Percentiles rank a stretch among this genome's conserved stretches.
Conservation (phyloP, 257 asterid species). For the Salvia rosmarinus region DNA sequence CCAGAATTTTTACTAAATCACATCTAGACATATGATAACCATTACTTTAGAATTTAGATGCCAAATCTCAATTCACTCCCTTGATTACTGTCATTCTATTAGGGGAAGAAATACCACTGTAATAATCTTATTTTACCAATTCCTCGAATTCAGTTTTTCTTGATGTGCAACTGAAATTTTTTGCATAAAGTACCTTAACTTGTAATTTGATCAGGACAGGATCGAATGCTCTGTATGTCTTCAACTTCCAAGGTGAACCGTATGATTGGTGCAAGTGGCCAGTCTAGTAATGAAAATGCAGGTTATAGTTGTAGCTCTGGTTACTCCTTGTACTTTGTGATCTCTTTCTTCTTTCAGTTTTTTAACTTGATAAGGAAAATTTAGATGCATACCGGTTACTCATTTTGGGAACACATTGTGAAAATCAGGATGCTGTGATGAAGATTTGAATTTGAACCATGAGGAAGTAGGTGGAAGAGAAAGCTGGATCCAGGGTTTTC, state of each 20-base stretch:
- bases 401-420: constrained; percentile 30
- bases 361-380: constrained; percentile 24
- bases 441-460: constrained; percentile 38
- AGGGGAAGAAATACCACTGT: too few species aligned
- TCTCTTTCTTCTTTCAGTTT: constrained; percentile 18
- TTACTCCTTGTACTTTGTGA: constrained; percentile 17
- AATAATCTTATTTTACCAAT: neutral
- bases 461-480: constrained; percentile 41
- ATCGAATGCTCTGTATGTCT: constrained; percentile 61
- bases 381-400: constrained; percentile 23
- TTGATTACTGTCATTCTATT: constrained; percentile 10
- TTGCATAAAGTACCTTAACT: constrained; percentile 35
- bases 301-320: constrained; percentile 32
- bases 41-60: constrained; percentile 7
- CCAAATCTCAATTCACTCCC: constrained; percentile 20
- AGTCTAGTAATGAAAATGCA: constrained; percentile 43
- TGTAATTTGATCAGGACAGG: constrained; percentile 71
- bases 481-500: constrained; percentile 41
- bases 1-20: constrained; percentile 27
- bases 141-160: constrained; percentile 19
- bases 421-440: constrained; percentile 43
- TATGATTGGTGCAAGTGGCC: constrained; percentile 41
- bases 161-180: constrained; percentile 22
- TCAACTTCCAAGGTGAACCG: constrained; percentile 39
- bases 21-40: too few species aligned